Evolutionary conservation across 2,329 filamentous ascomycete genomes (phyloP).

Genomic region (Neospermospora avenae): DNA sequence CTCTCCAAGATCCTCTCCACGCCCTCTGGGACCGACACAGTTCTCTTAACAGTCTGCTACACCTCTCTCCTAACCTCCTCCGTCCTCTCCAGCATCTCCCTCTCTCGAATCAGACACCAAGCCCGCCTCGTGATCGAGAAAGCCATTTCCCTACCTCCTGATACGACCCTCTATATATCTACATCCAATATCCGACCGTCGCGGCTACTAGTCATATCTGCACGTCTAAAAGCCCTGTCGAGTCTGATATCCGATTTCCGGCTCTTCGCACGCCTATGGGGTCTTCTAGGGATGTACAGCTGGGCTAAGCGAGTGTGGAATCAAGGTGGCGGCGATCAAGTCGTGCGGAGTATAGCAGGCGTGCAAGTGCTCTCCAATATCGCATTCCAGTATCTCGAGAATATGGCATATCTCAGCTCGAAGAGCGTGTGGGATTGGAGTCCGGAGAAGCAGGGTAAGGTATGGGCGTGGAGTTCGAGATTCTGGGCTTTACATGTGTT

Average conservation of each 20-base stretch:
- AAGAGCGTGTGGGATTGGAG: conserved; percentile 66
- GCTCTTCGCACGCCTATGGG: conserved; percentile 74
- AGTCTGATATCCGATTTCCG: conserved; percentile 66
- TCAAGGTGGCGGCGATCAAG: conserved; percentile 37
- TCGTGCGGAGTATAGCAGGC: conserved; percentile 55
- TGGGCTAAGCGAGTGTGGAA: conserved; percentile 53
- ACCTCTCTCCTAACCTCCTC: conserved; percentile 53
- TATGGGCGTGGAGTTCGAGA: conserved; percentile 70
- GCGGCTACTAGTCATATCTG: conserved; percentile 44
- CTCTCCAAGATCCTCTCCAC: conserved; percentile 64
- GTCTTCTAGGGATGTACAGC: conserved; percentile 68
- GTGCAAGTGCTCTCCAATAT: conserved; percentile 66
- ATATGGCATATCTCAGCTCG: conserved; percentile 70
- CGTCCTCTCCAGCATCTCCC: conserved; percentile 49
- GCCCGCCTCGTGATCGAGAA: conserved; percentile 51
- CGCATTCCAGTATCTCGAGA: conserved; percentile 77
- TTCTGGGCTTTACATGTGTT: conserved; percentile 79
- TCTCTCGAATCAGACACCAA: conserved; percentile 54
- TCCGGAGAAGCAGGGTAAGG: conserved; percentile 54
- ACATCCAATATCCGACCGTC: conserved; percentile 25
- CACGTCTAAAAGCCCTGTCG: conserved; percentile 56
- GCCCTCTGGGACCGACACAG: conserved; percentile 65
- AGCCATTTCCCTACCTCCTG: conserved; percentile 49
- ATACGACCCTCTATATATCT: conserved; percentile 44
- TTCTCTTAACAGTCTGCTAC: conserved; percentile 69